These are phyloP conservation scores for Candida xyloterini DNA, from an alignment of 805 yeast genomes.

Conservation along the genomic window DNA sequence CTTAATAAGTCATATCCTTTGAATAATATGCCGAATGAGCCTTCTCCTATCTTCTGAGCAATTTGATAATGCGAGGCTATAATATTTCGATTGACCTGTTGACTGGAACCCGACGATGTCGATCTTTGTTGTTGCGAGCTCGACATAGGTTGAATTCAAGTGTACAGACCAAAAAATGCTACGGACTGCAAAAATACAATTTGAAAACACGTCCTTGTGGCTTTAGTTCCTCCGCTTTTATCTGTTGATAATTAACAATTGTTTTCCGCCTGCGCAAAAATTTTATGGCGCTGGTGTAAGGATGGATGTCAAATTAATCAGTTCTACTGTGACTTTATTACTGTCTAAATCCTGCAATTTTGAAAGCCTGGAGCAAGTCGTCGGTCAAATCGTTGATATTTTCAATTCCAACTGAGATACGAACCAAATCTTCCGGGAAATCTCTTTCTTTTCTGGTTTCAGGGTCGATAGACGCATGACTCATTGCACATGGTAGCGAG, in stretches of 20 bases:
- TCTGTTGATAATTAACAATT: constrained; percentile 7
- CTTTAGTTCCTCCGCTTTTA: constrained; percentile 10
- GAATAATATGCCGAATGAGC: constrained; percentile 81
- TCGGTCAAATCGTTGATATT: constrained; percentile 72
- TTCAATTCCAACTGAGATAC: constrained; percentile 92
- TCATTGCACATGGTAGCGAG: constrained; percentile 93
- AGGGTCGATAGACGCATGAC: constrained; percentile 94
- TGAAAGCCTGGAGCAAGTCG: constrained; percentile 73
- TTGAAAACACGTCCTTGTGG: constrained; percentile 1
- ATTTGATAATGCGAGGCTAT: constrained; percentile 68
- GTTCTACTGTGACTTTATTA: not conserved
- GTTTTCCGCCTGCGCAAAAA: constrained; percentile 12
- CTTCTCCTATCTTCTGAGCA: constrained; percentile 84
- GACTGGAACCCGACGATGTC: constrained; percentile 18
- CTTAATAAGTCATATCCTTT: constrained; percentile 75
- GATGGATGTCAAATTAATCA: not conserved
- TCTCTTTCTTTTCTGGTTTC: constrained; percentile 83
- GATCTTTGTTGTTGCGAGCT: constrained; percentile 16
- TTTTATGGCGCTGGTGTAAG: constrained; percentile 7
- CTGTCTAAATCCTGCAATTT: constrained; percentile 53
- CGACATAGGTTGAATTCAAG: constrained; percentile 4
- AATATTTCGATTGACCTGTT: constrained; percentile 29
- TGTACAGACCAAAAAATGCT: constrained; percentile 2
- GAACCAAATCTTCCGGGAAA: constrained; percentile 86
- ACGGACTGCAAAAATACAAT: not conserved